Evolutionary conservation across 352 stramenopile genomes (phyloP), one percentile per base, ranked within the genome.

Genomic region (Phytophthora citrophthora): DNA sequence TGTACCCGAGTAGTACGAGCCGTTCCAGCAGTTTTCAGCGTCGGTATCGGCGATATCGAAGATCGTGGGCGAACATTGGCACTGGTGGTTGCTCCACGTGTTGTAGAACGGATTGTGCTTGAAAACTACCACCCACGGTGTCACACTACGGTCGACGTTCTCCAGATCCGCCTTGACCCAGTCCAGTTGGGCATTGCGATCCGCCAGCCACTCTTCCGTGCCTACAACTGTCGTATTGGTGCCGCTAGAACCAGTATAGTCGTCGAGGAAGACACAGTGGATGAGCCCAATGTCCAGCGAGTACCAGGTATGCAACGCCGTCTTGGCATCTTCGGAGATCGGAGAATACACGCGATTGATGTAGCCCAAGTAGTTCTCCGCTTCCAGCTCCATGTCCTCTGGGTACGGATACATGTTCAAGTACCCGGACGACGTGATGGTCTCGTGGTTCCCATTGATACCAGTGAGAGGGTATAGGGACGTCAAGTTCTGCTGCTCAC

Each of bases 71-170:
- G 70, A 76, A 31, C 71, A 83, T 20, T 77, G 70, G 32, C 75
- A 83, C 60, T 91, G 77, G 60, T 91, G 83, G 51, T 80, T 72
- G 11, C 38, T 66, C 75, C 83, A 90, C 18, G 66, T 79, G 64
- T 88, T 90, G 69, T 91, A 91, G 40, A 59, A 87, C 3, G 83
- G 81, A 41, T 83, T 77, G 68, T 97, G 89, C 23, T 76, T 77
- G 54, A 94, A 79, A 13, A 97, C 56, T 24, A 96, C 57, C 4
- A 96, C 60, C 89, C 89, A 97, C 18, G 91, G 91, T 2, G 85
- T 95, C 11, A 74, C 40, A 3, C 23, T 77, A 48, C 89, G 68
- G 70, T 97, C 77, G 0, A 97, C 76, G 13, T 10, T 56, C 40
- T 66, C 24, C 26, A 97, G 64, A 55, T 94, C 85, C 11, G 61